Evolutionary conservation across 495 filamentous ascomycete genomes (phyloP).

Genomic region (Beverwykella pulmonaria): DNA sequence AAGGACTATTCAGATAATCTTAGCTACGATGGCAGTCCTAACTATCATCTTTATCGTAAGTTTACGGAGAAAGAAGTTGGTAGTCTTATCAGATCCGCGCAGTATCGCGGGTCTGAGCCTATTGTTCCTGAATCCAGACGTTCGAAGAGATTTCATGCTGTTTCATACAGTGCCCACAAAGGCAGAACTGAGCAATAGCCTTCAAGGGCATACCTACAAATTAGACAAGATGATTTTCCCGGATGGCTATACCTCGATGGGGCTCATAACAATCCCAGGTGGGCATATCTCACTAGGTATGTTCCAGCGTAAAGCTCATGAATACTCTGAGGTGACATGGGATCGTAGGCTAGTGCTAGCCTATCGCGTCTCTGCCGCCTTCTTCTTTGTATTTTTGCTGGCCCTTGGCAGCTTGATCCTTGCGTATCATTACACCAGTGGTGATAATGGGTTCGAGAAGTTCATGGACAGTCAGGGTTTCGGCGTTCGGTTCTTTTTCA

Average conservation of each 20-base stretch:
- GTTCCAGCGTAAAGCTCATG: not conserved
- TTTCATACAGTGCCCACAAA: not conserved
- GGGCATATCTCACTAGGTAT: not conserved
- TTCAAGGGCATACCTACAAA: not conserved
- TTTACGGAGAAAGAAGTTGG: not conserved
- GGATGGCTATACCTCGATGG: not conserved
- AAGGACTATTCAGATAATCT: not conserved
- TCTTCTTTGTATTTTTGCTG: no score
- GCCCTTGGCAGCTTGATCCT: not conserved
- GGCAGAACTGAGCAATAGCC: not conserved
- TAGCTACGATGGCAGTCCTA: not conserved
- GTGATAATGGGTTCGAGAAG: conserved; percentile 8
- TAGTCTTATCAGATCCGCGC: not conserved
- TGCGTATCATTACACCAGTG: not conserved
- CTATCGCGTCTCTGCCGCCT: not conserved
- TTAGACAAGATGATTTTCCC: not conserved
- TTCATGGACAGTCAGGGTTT: conserved; percentile 18
- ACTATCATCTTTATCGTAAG: not conserved
- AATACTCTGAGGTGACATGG: not conserved
- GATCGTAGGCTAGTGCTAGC: not conserved
- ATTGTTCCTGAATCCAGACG: not conserved
- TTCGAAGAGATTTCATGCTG: conserved; percentile 10
- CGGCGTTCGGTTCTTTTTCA: conserved; percentile 13
- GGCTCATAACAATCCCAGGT: not conserved
- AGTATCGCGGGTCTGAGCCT: conserved; percentile 4